Conservation (phyloP, 257 asterid genomes). For the Solanum etuberosum region DNA sequence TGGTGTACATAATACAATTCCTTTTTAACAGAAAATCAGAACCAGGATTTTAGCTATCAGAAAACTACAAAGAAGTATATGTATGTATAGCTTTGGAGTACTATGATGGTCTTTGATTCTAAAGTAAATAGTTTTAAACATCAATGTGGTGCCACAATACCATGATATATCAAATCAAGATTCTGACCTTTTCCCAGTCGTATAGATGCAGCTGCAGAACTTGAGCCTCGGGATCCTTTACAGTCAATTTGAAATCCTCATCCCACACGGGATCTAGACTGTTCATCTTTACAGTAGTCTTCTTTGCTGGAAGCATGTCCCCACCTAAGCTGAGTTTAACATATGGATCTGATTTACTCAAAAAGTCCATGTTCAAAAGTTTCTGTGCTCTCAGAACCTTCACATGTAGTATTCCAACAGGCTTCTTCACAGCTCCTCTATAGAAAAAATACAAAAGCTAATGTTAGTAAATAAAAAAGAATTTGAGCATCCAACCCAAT, state of each 20-base stretch:
- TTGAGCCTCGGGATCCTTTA: slow-evolving; percentile 69
- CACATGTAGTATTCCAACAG: slow-evolving; percentile 76
- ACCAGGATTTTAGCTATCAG: neutral
- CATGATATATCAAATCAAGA: neutral
- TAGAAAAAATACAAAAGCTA: neutral
- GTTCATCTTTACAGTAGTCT: slow-evolving; percentile 60
- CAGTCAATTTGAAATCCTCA: slow-evolving; percentile 61
- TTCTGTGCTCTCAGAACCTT: slow-evolving; percentile 52
- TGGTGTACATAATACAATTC: neutral
- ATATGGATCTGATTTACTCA: slow-evolving; percentile 68
- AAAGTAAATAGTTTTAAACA: neutral
- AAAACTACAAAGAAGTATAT: neutral
- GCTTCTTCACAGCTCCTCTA: slow-evolving; percentile 72
- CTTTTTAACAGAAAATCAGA: neutral
- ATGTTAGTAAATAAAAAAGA: neutral
- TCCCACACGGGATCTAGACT: slow-evolving; percentile 69
- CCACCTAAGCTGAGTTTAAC: slow-evolving; percentile 66
- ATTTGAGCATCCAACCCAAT: neutral
- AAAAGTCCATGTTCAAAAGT: slow-evolving; percentile 57
- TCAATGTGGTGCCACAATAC: neutral
- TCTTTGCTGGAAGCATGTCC: slow-evolving; percentile 47
- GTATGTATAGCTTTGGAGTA: neutral
- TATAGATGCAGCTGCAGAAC: slow-evolving; percentile 43
- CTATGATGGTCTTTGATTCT: neutral
- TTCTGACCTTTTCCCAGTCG: slow-evolving; percentile 78